Conservation (phyloP, 805 yeast genomes). For the Ogataea henricii region DNA sequence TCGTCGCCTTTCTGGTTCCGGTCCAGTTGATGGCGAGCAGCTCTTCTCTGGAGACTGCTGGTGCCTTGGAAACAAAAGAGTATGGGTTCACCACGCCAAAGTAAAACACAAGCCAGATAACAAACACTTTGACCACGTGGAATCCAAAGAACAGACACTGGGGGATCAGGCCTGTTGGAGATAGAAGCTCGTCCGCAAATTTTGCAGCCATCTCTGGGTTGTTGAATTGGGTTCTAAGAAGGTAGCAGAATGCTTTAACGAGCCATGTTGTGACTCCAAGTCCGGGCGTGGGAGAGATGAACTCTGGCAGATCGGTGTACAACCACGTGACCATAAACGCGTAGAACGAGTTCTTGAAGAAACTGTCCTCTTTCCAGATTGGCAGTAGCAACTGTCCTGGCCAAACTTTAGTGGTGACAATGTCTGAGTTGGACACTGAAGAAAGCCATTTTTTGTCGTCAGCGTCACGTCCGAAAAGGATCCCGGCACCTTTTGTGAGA, state of each 20-base stretch:
- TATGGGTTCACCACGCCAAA: conserved; percentile 81
- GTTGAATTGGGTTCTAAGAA: conserved; percentile 39
- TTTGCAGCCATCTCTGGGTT: conserved; percentile 45
- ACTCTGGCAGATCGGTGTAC: conserved; percentile 91
- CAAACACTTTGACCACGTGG: conserved; percentile 63
- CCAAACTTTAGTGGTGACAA: conserved; percentile 65
- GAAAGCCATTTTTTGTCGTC: conserved; percentile 46
- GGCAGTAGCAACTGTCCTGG: conserved; percentile 91
- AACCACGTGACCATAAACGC: conserved; percentile 66
- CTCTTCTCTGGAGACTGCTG: conserved; percentile 49
- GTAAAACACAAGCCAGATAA: conserved; percentile 59
- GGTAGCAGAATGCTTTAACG: conserved; percentile 32
- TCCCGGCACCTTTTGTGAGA: conserved; percentile 79
- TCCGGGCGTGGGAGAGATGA: conserved; percentile 90
- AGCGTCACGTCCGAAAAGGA: conserved; percentile 67
- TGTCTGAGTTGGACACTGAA: conserved; percentile 48
- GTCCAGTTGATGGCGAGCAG: conserved; percentile 86
- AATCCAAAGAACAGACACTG: conserved; percentile 71
- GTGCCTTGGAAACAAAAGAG: conserved; percentile 43
- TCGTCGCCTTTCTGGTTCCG: conserved; percentile 75
- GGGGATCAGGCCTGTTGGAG: conserved; percentile 42
- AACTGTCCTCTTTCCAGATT: conserved; percentile 55
- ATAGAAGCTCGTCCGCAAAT: conserved; percentile 50
- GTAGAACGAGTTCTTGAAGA: conserved; percentile 42
- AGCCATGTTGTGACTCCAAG: conserved; percentile 70